phyloP scores from a whole-genome alignment of 2,329 filamentous ascomycete species.

The Whalleya microplaca region DNA sequence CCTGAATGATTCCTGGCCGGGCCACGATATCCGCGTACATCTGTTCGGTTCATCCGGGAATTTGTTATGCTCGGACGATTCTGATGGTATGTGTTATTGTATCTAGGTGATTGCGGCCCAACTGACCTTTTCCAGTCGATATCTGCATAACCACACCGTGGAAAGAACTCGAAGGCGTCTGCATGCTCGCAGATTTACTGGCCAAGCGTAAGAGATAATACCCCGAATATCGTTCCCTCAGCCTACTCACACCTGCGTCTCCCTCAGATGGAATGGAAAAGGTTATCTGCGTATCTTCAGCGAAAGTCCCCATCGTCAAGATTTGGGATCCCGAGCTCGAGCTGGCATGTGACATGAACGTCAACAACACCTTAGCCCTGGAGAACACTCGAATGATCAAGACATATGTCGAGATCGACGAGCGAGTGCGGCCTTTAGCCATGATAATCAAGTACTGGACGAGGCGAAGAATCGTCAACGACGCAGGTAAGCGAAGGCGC shows the following conservation, averaged over 20 bases:
- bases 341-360: conserved; percentile 95
- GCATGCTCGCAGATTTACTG: conserved; percentile 84
- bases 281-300: conserved; percentile 90
- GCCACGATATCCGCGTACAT: conserved; percentile 84
- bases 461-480: conserved; percentile 87
- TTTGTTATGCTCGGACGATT: conserved; percentile 90
- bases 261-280: conserved; percentile 88
- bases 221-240: neutral
- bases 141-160: conserved; percentile 94
- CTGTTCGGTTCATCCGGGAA: conserved; percentile 99
- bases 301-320: conserved; percentile 98
- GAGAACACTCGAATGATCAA: conserved; percentile 98
- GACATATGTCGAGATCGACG: conserved; percentile 92
- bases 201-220: conserved; percentile 70
- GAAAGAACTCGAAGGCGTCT: conserved; percentile 87
- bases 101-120: neutral
- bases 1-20: conserved; percentile 90
- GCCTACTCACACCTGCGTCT: conserved; percentile 38
- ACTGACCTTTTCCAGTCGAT: conserved; percentile 69
- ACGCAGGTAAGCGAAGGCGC: conserved; percentile 73
- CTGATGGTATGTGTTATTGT: conserved; percentile 74
- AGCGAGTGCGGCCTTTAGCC: conserved; percentile 85
- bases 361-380: conserved; percentile 93
- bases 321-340: conserved; percentile 94
- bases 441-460: conserved; percentile 99